Conservation (phyloP, 2,329 filamentous ascomycete genomes). For the Colletotrichum tabaci region DNA sequence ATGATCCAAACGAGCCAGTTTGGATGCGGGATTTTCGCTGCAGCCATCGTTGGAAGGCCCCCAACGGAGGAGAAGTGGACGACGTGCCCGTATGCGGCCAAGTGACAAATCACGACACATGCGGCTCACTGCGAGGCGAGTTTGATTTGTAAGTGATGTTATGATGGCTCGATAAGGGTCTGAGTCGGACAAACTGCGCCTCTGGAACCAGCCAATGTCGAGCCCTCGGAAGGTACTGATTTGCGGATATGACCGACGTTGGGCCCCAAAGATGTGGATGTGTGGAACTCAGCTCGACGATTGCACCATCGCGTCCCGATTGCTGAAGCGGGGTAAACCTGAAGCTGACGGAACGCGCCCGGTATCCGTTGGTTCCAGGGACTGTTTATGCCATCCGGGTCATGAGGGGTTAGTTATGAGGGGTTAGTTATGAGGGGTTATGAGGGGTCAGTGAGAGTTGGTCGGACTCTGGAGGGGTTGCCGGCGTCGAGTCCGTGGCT, state of each 20-base stretch:
- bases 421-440: too few relatives aligned
- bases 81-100: background rate
- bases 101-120: constrained; percentile 4
- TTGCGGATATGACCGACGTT: background rate
- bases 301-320: constrained; percentile 7
- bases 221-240: background rate
- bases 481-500: too few relatives aligned
- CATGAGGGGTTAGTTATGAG: too few relatives aligned
- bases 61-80: background rate
- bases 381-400: too few relatives aligned
- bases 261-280: constrained; percentile 22
- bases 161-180: constrained; percentile 19
- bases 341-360: background rate
- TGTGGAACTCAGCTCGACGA: constrained; percentile 27
- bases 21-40: background rate
- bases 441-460: background rate
- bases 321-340: constrained; percentile 21
- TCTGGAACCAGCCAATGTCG: background rate
- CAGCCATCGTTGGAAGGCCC: background rate
- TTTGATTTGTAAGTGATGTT: constrained; percentile 35
- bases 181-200: background rate
- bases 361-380: background rate
- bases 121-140: too few relatives aligned
- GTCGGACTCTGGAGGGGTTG: background rate
- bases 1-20: too few relatives aligned